phyloP scores from a whole-genome alignment of 192 early-diverging fungal species.

The Powellomyces hirtus region DNA sequence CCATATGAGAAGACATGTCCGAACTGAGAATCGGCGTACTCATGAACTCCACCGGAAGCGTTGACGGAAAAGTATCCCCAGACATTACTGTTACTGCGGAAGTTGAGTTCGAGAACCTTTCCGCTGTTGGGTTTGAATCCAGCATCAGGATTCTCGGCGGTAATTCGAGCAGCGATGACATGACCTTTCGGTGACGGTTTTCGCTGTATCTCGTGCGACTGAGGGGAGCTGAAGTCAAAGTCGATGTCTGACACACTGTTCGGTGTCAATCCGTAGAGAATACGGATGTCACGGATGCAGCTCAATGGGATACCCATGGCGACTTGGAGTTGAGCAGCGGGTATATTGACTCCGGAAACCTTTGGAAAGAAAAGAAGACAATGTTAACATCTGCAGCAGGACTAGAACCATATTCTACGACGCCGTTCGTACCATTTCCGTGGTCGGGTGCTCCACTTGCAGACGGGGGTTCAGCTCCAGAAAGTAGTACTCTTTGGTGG shows the following conservation, averaged over 20 bases:
- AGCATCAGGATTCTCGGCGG: slow-evolving; percentile 98
- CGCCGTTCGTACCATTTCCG: slow-evolving; percentile 79
- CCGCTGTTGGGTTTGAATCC: slow-evolving; percentile 98
- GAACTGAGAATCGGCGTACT: slow-evolving; percentile 99
- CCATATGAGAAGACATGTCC: slow-evolving; percentile 99
- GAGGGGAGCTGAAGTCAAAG: slow-evolving; percentile 81
- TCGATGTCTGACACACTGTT: slow-evolving; percentile 86
- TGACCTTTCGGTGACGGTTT: slow-evolving; percentile 93
- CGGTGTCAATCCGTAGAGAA: slow-evolving; percentile 88
- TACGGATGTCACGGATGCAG: slow-evolving; percentile 92
- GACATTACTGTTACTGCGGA: slow-evolving; percentile 90
- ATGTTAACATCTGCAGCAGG: too few species aligned
- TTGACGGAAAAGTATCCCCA: slow-evolving; percentile 99
- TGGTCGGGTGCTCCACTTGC: slow-evolving; percentile 99
- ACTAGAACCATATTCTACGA: too few species aligned
- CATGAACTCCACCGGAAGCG: slow-evolving; percentile 92
- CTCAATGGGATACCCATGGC: slow-evolving; percentile 99
- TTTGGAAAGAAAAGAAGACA: neutral
- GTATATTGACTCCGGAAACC: slow-evolving; percentile 94
- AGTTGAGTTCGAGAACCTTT: slow-evolving; percentile 96
- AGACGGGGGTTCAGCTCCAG: slow-evolving; percentile 96
- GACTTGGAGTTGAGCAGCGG: slow-evolving; percentile 95
- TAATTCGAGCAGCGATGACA: slow-evolving; percentile 97
- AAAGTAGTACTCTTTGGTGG: slow-evolving; percentile 86
- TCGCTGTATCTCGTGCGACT: slow-evolving; percentile 79